A percentile compares a stretch with the other conserved stretches of the same genome.
Evolutionary conservation across 2,329 filamentous ascomycete genomes (phyloP).

Genomic region (Colletotrichum incanum): DNA sequence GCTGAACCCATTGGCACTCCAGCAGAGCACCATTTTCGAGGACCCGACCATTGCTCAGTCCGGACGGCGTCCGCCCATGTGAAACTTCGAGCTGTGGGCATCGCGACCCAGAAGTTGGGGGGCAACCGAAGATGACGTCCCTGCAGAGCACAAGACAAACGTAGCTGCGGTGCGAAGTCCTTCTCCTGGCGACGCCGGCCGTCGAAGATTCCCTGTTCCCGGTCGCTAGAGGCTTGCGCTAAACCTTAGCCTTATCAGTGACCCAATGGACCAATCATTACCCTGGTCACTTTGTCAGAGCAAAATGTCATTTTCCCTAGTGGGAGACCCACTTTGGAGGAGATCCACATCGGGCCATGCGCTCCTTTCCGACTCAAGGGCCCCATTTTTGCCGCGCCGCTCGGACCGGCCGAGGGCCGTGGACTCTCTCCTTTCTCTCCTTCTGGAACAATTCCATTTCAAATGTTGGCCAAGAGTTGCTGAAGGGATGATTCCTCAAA

Average conservation of each 20-base stretch:
- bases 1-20: constrained; percentile 12
- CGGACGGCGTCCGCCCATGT: constrained; percentile 29
- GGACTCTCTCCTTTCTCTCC: not conserved
- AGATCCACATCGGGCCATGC: constrained; percentile 15
- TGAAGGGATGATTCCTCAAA: too few relatives aligned
- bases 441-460: constrained; percentile 22
- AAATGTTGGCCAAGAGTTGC: not conserved
- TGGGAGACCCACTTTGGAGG: constrained; percentile 1
- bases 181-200: constrained; percentile 14
- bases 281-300: constrained; percentile 38
- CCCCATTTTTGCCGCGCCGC: constrained; percentile 4
- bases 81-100: constrained; percentile 29
- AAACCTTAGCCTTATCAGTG: constrained; percentile 43
- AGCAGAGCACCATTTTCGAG: constrained; percentile 1
- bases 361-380: constrained; percentile 19
- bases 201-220: constrained; percentile 28
- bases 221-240: constrained; percentile 16
- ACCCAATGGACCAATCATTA: constrained; percentile 26
- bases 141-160: not conserved
- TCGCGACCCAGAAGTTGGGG: constrained; percentile 30
- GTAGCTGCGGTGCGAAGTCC: not conserved
- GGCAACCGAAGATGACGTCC: constrained; percentile 36
- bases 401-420: constrained; percentile 29
- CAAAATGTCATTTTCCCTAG: constrained; percentile 39
- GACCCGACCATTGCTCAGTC: constrained; percentile 25